phyloP scores from a whole-genome alignment of 2,329 filamentous ascomycete genomes.

The Lachnellula cervina region DNA sequence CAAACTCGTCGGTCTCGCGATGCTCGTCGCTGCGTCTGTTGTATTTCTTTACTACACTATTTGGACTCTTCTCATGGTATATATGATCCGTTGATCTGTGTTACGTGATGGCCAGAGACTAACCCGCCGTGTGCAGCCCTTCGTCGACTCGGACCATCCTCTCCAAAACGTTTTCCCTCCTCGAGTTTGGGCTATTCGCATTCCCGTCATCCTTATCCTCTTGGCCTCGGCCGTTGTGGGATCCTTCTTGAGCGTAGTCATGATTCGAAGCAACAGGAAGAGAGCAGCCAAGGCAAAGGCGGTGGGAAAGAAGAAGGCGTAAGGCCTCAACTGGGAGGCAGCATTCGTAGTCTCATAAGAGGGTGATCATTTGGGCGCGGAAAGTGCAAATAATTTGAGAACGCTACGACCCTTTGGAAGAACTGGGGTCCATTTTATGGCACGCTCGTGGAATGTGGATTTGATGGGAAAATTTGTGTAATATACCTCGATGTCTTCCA shows the following conservation, averaged over 20 bases:
- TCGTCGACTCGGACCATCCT: constrained; percentile 90
- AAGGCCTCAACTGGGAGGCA: constrained; percentile 25
- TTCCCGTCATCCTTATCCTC: constrained; percentile 93
- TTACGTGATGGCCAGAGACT: constrained; percentile 8
- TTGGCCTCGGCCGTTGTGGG: constrained; percentile 90
- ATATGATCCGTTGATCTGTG: constrained; percentile 17
- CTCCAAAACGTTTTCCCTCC: constrained; percentile 94
- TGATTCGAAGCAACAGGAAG: constrained; percentile 98
- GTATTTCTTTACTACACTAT: constrained; percentile 91
- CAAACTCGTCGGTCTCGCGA: constrained; percentile 72
- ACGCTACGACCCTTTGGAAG: background rate
- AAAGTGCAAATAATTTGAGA: background rate
- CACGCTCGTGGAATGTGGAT: background rate
- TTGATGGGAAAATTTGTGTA: background rate
- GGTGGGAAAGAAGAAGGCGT: constrained; percentile 81
- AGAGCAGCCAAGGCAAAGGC: constrained; percentile 91
- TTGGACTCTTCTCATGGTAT: constrained; percentile 96
- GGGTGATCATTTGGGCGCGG: background rate
- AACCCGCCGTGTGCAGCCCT: constrained; percentile 60
- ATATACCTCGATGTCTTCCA: background rate
- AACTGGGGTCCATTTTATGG: background rate
- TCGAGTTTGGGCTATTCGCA: constrained; percentile 97
- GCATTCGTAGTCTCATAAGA: background rate
- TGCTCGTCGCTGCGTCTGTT: constrained; percentile 68
- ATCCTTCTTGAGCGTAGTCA: constrained; percentile 91